Base-by-base conservation (phyloP, 164 flowering plant species). In the Liriodendron chinense region DNA sequence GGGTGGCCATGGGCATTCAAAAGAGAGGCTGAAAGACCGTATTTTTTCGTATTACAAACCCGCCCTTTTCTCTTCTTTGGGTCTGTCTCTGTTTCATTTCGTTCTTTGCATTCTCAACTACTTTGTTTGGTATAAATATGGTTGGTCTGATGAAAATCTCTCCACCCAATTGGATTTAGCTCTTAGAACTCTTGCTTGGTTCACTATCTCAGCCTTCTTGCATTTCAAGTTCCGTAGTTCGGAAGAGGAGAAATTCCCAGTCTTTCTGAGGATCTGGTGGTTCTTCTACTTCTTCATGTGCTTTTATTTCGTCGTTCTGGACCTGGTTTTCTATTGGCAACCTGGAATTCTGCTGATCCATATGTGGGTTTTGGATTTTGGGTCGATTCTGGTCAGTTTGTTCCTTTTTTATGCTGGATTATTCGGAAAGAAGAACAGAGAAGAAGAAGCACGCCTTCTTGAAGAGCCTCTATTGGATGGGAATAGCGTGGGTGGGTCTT, bases 11-110 rank as follows among this genome's bases (percentile, higher is more conserved):
- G 78, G 73, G 18, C 77, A 23, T 25, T 75, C 80, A 0, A 85
- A 85, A 18, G 71, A 72, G 56, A 68, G 77, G 76, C 73, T 28
- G n/a, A 72, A 50, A 25, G 53, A 47, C 53, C 78, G 74, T 74
- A 84, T 77, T 72, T 66, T 72, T 71, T 61, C 72, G 68, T 80
- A 77, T 49, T 80, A 80, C 47, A 89, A 75, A 23, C 75, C 48
- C 21, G 79, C 84, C 75, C 72, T 90, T 43, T 64, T 83, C 56
- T 76, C 82, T 76, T 87, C 83, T 78, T 68, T 85, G 34, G 81
- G 81, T 43, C 72, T 93, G 22, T 87, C 90, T 18, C 50, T 85
- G 49, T 80, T 86, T 74, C 84, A 81, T 85, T 73, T 92, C 7
- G 63, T 78, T 1, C 34, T 90, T 6, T 83, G 84, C 71, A 67